These are phyloP conservation scores for Russula emetica DNA, from an alignment of 768 basidiomycete species.

Conservation along the genomic window DNA sequence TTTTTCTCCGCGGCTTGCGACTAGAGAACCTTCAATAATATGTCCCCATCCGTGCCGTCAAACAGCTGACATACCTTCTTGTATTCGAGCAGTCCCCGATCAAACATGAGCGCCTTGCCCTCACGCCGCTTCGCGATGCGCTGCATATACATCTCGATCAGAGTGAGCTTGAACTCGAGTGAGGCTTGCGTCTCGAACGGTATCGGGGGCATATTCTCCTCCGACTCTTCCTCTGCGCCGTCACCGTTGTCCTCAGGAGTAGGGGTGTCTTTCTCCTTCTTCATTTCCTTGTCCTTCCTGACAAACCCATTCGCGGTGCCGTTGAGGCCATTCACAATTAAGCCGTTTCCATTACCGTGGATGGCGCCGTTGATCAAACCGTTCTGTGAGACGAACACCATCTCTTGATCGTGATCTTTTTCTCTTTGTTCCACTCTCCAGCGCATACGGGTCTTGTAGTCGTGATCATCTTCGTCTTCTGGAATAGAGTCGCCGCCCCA, in stretches of 20 bases:
- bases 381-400: constrained; percentile 7
- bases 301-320: constrained; percentile 32
- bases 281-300: constrained; percentile 44
- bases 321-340: constrained; percentile 37
- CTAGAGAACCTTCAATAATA: constrained; percentile 41
- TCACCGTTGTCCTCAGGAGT: constrained; percentile 35
- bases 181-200: constrained; percentile 83
- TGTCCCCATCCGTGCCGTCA: not conserved
- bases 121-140: constrained; percentile 81
- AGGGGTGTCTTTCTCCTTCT: constrained; percentile 30
- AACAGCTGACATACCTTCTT: constrained; percentile 65
- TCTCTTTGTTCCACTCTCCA: constrained; percentile 41
- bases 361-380: constrained; percentile 31
- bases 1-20: constrained; percentile 92
- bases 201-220: constrained; percentile 65
- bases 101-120: constrained; percentile 85
- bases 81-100: constrained; percentile 86
- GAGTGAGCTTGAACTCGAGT: constrained; percentile 78
- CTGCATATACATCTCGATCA: constrained; percentile 89
- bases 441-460: constrained; percentile 52
- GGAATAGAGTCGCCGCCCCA: constrained; percentile 80
- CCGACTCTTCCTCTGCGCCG: constrained; percentile 56
- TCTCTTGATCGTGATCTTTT: constrained; percentile 33
- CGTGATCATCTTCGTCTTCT: constrained; percentile 74
- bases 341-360: constrained; percentile 37